These are phyloP conservation scores for Flaveria robusta DNA, from an alignment of 129 eudicot genomes.

Conservation along the genomic window DNA sequence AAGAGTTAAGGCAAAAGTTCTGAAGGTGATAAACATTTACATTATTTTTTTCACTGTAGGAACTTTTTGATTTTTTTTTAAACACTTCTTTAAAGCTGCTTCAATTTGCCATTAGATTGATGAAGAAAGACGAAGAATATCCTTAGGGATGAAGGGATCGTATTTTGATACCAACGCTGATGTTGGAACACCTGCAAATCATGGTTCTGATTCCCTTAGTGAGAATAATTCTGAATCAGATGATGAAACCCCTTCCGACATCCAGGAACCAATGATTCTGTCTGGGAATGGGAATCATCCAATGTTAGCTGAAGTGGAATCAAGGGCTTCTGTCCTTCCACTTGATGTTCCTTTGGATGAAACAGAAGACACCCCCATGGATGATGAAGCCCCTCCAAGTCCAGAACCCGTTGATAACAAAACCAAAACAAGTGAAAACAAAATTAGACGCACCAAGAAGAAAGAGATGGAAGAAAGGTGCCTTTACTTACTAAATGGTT, in stretches of 20 bases:
- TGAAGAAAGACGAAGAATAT: conserved; percentile 62
- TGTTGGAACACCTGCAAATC: conserved; percentile 28
- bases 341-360: conserved; percentile 87
- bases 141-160: conserved; percentile 84
- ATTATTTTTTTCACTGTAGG: neutral
- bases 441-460: conserved; percentile 53
- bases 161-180: conserved; percentile 44
- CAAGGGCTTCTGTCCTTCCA: conserved; percentile 78
- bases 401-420: conserved; percentile 35
- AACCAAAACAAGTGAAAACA: conserved; percentile 45
- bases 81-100: neutral
- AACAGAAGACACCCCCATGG: conserved; percentile 44
- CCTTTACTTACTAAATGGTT: neutral
- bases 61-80: neutral
- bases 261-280: conserved; percentile 25
- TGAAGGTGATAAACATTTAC: conserved; percentile 53
- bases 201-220: conserved; percentile 37
- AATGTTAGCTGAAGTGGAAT: conserved; percentile 60
- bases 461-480: conserved; percentile 81
- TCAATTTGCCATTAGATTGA: conserved; percentile 57
- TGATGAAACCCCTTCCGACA: conserved; percentile 19
- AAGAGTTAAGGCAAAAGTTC: conserved; percentile 67
- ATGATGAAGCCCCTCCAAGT: conserved; percentile 32
- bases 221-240: conserved; percentile 32
- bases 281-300: conserved; percentile 41